Percentiles rank a stretch among this genome's conserved stretches.
phyloP scores from a whole-genome alignment of 2,329 filamentous ascomycete genomes.

The Botrytis fragariae region DNA sequence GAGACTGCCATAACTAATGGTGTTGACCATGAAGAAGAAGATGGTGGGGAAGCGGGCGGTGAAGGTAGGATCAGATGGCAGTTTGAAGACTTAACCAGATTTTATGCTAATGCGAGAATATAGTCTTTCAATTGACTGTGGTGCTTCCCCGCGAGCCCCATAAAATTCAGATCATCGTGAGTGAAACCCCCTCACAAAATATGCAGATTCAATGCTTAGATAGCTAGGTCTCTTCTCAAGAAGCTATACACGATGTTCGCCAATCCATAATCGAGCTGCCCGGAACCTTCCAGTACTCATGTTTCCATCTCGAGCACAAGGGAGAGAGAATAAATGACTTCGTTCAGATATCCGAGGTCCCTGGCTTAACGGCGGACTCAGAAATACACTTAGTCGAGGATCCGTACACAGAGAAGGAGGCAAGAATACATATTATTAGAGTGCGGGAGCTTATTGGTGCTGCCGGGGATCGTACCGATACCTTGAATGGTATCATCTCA shows the following conservation, averaged over 20 bases:
- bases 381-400: constrained; percentile 84
- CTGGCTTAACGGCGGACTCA: constrained; percentile 72
- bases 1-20: constrained; percentile 25
- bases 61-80: constrained; percentile 34
- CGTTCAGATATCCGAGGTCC: constrained; percentile 84
- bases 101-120: constrained; percentile 26
- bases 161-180: constrained; percentile 82
- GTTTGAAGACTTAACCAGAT: constrained; percentile 8
- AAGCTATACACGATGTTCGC: constrained; percentile 95
- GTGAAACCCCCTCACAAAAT: constrained; percentile 35
- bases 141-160: constrained; percentile 76
- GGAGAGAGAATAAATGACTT: constrained; percentile 93
- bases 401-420: constrained; percentile 97
- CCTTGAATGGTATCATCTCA: constrained; percentile 79
- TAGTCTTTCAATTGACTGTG: constrained; percentile 65
- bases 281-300: constrained; percentile 92
- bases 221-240: constrained; percentile 77
- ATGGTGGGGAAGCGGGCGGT: constrained; percentile 31
- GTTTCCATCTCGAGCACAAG: constrained; percentile 94
- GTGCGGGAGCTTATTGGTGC: constrained; percentile 92
- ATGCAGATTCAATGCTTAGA: constrained; percentile 30
- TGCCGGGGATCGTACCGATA: constrained; percentile 82
- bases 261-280: constrained; percentile 95
- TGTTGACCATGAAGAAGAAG: constrained; percentile 30
- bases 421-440: constrained; percentile 87